Evolutionary conservation across 345 rosid species (phyloP).

Genomic region (Eucalyptus pumila): DNA sequence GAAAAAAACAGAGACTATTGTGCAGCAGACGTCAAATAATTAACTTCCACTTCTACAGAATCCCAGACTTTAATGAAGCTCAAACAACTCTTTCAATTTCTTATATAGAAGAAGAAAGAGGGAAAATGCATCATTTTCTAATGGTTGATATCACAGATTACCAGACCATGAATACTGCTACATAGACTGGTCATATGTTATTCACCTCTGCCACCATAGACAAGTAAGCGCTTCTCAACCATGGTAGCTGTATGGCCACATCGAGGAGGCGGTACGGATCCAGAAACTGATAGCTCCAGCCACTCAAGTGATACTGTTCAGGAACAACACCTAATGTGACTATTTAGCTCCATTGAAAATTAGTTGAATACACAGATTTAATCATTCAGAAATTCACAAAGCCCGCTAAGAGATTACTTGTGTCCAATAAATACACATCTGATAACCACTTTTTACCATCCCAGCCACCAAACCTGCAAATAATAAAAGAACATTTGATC

Average conservation of each 20-base stretch:
- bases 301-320: constrained; percentile 90
- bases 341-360: neutral
- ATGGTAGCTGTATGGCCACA: constrained; percentile 96
- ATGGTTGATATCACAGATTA: neutral
- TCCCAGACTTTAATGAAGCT: neutral
- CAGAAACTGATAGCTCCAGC: constrained; percentile 75
- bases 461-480: constrained; percentile 94
- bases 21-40: neutral
- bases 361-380: neutral
- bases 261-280: constrained; percentile 87
- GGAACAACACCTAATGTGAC: neutral
- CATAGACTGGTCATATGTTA: neutral
- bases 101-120: neutral
- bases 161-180: neutral
- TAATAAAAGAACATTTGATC: neutral
- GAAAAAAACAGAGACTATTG: too few species aligned
- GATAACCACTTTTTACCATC: constrained; percentile 99
- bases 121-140: neutral
- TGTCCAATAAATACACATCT: constrained; percentile 89
- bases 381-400: neutral
- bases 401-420: constrained; percentile 40
- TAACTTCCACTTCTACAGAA: neutral
- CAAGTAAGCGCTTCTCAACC: constrained; percentile 92
- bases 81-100: neutral
- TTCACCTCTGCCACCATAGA: constrained; percentile 93